These are phyloP conservation scores for Acanthamoeba healyi DNA, from an alignment of 208 protist species.

Conservation along the genomic window DNA sequence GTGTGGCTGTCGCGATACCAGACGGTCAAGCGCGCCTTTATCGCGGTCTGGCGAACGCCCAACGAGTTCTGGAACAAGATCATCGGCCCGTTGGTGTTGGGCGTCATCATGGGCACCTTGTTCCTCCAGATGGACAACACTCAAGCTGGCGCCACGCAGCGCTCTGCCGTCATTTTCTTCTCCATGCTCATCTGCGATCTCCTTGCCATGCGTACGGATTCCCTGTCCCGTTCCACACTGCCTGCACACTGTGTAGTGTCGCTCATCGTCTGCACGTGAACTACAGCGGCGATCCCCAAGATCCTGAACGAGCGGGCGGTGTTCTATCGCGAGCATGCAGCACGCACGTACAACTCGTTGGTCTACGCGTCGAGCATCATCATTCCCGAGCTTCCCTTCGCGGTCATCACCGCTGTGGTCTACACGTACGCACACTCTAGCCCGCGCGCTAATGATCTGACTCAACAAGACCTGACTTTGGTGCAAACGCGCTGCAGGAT, in stretches of 20 bases:
- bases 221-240: background rate
- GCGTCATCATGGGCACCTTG: constrained; percentile 38
- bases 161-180: constrained; percentile 56
- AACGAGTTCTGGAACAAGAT: constrained; percentile 46
- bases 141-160: constrained; percentile 3
- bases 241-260: background rate
- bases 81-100: constrained; percentile 1
- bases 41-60: constrained; percentile 27
- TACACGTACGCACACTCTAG: constrained; percentile 45
- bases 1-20: no score
- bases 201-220: background rate
- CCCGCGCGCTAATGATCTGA: no score
- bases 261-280: background rate
- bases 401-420: background rate
- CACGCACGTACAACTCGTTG: constrained; percentile 42
- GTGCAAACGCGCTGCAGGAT: background rate
- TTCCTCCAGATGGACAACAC: constrained; percentile 67
- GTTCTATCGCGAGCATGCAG: constrained; percentile 45
- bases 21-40: background rate
- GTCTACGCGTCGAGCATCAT: constrained; percentile 50
- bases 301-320: constrained; percentile 18
- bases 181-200: constrained; percentile 65
- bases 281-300: background rate
- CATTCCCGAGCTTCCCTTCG: constrained; percentile 6
- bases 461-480: no score